These are phyloP conservation scores for Apophysomyces sp. DNA, from an alignment of 371 early-diverging fungal genomes.

Conservation along the genomic window DNA sequence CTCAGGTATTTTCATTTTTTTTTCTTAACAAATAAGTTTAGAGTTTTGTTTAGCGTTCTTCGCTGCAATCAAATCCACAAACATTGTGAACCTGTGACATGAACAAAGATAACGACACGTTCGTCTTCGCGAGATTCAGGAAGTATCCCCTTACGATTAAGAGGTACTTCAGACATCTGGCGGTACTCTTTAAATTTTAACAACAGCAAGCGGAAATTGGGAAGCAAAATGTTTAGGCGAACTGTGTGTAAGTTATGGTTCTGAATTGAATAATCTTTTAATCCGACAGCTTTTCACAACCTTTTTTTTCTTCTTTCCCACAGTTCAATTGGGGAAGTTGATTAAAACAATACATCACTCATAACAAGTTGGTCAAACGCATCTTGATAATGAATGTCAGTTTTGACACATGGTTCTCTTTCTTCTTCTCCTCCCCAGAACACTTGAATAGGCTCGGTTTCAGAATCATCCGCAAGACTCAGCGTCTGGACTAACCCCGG, in stretches of 20 bases:
- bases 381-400: background rate
- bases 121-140: constrained; percentile 2
- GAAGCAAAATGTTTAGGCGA: background rate
- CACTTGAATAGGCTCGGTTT: background rate
- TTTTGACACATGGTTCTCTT: background rate
- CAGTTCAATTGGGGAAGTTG: background rate
- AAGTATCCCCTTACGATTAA: background rate
- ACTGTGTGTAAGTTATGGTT: background rate
- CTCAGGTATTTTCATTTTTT: background rate
- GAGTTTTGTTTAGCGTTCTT: background rate
- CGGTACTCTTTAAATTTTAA: background rate
- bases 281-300: too few relatives aligned
- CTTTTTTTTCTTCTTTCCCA: background rate
- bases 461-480: background rate
- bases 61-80: background rate
- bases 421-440: constrained; percentile 7
- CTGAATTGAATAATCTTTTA: background rate
- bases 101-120: background rate
- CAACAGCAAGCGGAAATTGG: background rate
- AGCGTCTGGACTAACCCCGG: constrained; percentile 3
- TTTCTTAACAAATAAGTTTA: background rate
- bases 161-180: constrained; percentile 3
- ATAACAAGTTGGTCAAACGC: constrained; percentile 8
- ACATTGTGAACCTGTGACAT: background rate
- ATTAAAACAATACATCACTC: constrained; percentile 9